Conservation (phyloP, 1,284 basidiomycete species). For the Malassezia vespertilionis region DNA sequence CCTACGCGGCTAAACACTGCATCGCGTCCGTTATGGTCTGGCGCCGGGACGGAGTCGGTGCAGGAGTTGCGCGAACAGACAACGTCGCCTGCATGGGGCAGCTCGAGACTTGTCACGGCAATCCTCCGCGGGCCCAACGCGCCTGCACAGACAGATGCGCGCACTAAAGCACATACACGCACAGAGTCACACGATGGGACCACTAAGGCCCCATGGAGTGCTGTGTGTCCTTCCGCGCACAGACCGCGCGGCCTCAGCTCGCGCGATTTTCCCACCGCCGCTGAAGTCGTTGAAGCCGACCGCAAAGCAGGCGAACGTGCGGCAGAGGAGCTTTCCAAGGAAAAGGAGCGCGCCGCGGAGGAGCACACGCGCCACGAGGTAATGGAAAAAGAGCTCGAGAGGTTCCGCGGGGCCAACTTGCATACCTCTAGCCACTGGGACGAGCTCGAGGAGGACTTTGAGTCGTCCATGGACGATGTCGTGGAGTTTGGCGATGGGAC, state of each 20-base stretch:
- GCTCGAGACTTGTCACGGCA: slow-evolving; percentile 25
- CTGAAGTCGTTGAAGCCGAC: slow-evolving; percentile 35
- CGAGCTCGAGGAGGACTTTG: slow-evolving; percentile 42
- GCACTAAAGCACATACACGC: no score
- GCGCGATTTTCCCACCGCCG: slow-evolving; percentile 44
- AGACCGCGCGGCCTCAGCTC: slow-evolving; percentile 13
- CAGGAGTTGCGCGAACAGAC: slow-evolving; percentile 1
- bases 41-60: slow-evolving; percentile 17
- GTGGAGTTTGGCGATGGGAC: slow-evolving; percentile 45
- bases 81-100: neutral
- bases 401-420: slow-evolving; percentile 36
- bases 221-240: slow-evolving; percentile 20
- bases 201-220: slow-evolving; percentile 4
- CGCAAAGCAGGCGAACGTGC: slow-evolving; percentile 37
- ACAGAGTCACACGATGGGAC: slow-evolving; percentile 17
- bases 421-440: slow-evolving; percentile 41
- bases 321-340: slow-evolving; percentile 20
- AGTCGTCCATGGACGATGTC: slow-evolving; percentile 39
- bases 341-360: slow-evolving; percentile 28
- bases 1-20: slow-evolving; percentile 7
- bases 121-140: slow-evolving; percentile 18
- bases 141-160: slow-evolving; percentile 18
- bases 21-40: neutral
- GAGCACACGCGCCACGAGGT: slow-evolving; percentile 24
- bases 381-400: slow-evolving; percentile 32